Base-by-base conservation (phyloP, 768 basidiomycete genomes). In the Mycena belliarum region DNA sequence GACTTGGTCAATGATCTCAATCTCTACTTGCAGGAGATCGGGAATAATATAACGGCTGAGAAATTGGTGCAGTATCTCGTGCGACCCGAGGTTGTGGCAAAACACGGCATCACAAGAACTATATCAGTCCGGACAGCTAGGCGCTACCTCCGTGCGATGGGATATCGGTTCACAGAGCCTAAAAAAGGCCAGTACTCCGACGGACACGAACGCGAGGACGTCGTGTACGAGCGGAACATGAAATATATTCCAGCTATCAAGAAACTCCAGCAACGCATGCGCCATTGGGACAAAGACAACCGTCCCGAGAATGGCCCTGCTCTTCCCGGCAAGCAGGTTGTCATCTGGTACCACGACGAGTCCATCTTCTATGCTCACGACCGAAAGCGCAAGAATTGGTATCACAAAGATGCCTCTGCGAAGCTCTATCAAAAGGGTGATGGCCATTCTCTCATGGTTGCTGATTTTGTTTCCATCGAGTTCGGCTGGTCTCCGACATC, bases 301-400 rank as follows among this genome's bases (percentile, higher is more conserved):
- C 29, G n/a, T 3, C 3, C 8, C 6, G 38, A n/a, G n/a, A n/a
- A 23, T 20, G 24, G 43, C 18, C 7, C 42, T 10, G 43, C 16
- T 23, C 14, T 24, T 5, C 7, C 11, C 12, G 49, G 28, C 29
- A 53, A 52, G 6, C 54, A 28, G 16, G 46, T 65, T 20, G 54
- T 69, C 11, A 37, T 66, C 18, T 69, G 64, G 65, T 61, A 50
- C 38, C 67, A 72, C 55, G 65, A 73, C 58, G 70, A 76, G 57
- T 72, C 72, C n/a, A 73, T 61, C 3, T 75, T 74, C 61, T 73
- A 73, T 64, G 73, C 67, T 21, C 61, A 76, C 65, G 72, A 75
- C 60, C 54, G 63, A 0, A 49, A 58, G n/a, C n/a, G 0, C 63
- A 60, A 57, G 21, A 29, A 41, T 6, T 75, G 72, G 71, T 42